Base-by-base conservation (phyloP, 495 filamentous ascomycete genomes). In the Penicillium soppii region DNA sequence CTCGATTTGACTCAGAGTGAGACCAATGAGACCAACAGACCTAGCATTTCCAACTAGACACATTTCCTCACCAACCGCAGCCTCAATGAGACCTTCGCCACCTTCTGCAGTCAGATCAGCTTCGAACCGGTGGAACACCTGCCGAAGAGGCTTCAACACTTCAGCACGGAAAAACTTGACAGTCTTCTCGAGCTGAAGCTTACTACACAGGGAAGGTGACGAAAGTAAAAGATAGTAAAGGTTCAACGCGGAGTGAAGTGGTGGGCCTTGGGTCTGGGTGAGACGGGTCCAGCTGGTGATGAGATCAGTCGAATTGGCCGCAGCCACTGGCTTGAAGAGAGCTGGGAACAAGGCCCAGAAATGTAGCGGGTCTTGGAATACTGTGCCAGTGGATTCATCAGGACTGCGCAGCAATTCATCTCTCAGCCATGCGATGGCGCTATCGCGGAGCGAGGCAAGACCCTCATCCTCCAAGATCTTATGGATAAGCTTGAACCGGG, bases 401-500 rank as follows among this genome's bases (percentile, higher is more conserved):
- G 82, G 72, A 19, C 71, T 67, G 12, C 48, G 43, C 6, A 92
- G 71, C 2, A 92, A 80, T 64, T 96, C 92, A 43, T 91, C 84
- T 62, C 91, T 92, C 4, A 97, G 71, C 89, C 95, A 97, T 20
- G 81, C 79, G 9, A 97, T 80, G 1, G 92, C 91, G 46, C 82
- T 85, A 12, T 87, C 91, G 56, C 90, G 91, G 37, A 94, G 78
- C 2, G 87, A 80, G 20, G 83, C 89, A 5, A 86, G 84, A 7
- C 54, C 50, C 56, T 86, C 88, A 53, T 95, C 82, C 66, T 94
- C 86, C 22, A 97, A 75, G 3, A 92, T 85, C 39, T 89, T 85
- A 36, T 83, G 79, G 9, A 97, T 86, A 50, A 95, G 87, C 4
- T 84, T 80, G 33, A 95, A 79, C 1, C 91, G 80, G 23, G 82